Percentiles rank a stretch among this genome's conserved stretches.
Conservation (phyloP, 1,139 yeast species). For the Kurtzmaniella quercitrusa region DNA sequence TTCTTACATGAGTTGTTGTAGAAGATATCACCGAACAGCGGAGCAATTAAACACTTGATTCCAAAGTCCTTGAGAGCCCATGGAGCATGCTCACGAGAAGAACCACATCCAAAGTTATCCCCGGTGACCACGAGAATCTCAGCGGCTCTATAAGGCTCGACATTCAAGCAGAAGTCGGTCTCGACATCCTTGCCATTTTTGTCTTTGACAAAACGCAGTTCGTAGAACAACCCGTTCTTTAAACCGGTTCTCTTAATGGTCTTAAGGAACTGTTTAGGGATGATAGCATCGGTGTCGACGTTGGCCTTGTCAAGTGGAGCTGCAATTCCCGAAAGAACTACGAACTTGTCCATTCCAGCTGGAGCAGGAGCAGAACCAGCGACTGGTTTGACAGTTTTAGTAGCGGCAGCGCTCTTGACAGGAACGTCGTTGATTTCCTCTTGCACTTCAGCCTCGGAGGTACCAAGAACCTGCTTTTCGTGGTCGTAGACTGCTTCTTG, state of each 20-base stretch:
- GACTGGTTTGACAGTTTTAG: constrained; percentile 22
- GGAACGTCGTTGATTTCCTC: constrained; percentile 62
- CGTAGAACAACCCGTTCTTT: constrained; percentile 83
- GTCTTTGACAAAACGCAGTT: constrained; percentile 72
- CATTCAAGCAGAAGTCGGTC: constrained; percentile 87
- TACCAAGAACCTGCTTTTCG: constrained; percentile 54
- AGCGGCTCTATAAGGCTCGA: constrained; percentile 73
- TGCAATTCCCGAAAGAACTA: constrained; percentile 74
- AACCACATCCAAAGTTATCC: constrained; percentile 97
- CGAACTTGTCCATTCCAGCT: constrained; percentile 70
- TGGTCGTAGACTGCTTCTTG: constrained; percentile 69
- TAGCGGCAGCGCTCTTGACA: constrained; percentile 31
- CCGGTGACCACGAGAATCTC: constrained; percentile 89
- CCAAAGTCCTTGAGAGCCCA: constrained; percentile 99
- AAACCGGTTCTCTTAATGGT: constrained; percentile 97
- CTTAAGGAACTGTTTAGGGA: constrained; percentile 96
- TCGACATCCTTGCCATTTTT: constrained; percentile 66
- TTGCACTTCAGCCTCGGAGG: constrained; percentile 29
- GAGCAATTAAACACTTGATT: constrained; percentile 91
- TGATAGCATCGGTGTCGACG: constrained; percentile 96
- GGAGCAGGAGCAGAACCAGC: constrained; percentile 21
- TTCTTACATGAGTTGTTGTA: constrained; percentile 95
- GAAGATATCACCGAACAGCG: constrained; percentile 96
- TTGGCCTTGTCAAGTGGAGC: constrained; percentile 94
- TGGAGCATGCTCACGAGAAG: constrained; percentile 98